These are phyloP conservation scores for Prunus kanzakura DNA, from an alignment of 306 rosid species.

Conservation along the genomic window DNA sequence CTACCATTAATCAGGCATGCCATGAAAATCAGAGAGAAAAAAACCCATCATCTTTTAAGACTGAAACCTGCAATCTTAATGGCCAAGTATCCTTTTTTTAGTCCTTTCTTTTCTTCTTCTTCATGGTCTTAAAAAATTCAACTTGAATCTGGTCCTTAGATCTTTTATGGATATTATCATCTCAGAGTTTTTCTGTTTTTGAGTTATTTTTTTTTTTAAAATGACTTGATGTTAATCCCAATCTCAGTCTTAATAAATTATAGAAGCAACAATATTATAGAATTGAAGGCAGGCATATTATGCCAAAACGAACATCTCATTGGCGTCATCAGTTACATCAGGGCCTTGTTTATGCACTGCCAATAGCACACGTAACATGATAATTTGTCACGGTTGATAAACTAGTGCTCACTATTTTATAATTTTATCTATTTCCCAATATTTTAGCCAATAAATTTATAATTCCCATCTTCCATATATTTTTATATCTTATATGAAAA, in stretches of 20 bases:
- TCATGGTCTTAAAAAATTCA: background rate
- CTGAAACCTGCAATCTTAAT: slow-evolving; percentile 3
- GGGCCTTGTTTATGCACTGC: background rate
- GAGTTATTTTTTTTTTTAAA: background rate
- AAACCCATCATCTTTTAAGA: background rate
- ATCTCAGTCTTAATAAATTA: slow-evolving; percentile 8
- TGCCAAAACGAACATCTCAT: background rate
- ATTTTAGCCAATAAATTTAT: background rate
- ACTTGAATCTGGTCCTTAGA: slow-evolving; percentile 9
- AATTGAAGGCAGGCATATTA: background rate
- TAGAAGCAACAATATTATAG: background rate
- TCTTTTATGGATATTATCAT: slow-evolving; percentile 9
- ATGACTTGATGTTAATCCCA: slow-evolving; percentile 2
- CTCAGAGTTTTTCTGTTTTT: background rate
- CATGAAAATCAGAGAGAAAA: background rate
- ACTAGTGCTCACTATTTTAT: background rate
- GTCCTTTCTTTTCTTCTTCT: background rate
- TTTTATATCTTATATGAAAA: background rate
- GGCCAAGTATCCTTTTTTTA: slow-evolving; percentile 4
- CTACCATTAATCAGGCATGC: slow-evolving; percentile 1
- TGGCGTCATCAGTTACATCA: slow-evolving; percentile 14
- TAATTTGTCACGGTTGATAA: slow-evolving; percentile 27
- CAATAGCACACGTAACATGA: slow-evolving; percentile 22
- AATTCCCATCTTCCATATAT: background rate
- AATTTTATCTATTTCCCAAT: background rate